Base-by-base conservation (phyloP, 495 filamentous ascomycete species). In the Xylaria telfairii region DNA sequence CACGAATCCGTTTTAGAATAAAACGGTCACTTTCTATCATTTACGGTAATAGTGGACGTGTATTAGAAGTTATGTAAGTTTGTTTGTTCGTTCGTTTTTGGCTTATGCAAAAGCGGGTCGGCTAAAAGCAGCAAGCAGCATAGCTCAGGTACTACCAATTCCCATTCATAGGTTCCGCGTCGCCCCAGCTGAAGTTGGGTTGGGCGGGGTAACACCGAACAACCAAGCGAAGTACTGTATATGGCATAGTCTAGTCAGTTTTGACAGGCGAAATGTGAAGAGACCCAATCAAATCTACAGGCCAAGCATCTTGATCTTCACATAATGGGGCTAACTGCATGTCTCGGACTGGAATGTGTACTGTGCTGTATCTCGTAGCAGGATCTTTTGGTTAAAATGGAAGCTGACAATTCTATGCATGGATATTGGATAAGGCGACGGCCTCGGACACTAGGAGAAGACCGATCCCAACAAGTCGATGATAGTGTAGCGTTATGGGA, bases 401-500 rank as follows among this genome's bases (percentile, higher is more conserved):
- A 49, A 65, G 62, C 62, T 65, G 62, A 39, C 21, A 28, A 30
- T 47, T 46, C 39, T 9, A 10, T 65, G 62, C 62, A 13, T 51
- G 42, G 44, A 49, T 51, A 51, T 21, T 44, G 42, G 28, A 21
- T 59, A 37, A 17, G 56, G 32, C 8, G 8, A 37, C 62, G 62
- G 62, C 30, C 47, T 66, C 64, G 64, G 64, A 66, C 64, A 66
- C n/a, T 34, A 30, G 2, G n/a, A 42, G 47, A 66, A 54, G 46
- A 66, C 64, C 64, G 64, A 66, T 66, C 64, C 47, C 64, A 66
- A 54, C 47, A 66, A 54, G 32, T 24, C 54, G 24, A 42, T 47
- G 59, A 15, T 30, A 15, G 10, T 49, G 42, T 41, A 41, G 34
- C 32, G 37, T 62, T 44, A 42, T n/a, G 28, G 59, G 32, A 47